Percentiles rank a stretch among this genome's conserved stretches.
Conservation (phyloP, 208 protist genomes). For the Strigomonas oncopelti region DNA sequence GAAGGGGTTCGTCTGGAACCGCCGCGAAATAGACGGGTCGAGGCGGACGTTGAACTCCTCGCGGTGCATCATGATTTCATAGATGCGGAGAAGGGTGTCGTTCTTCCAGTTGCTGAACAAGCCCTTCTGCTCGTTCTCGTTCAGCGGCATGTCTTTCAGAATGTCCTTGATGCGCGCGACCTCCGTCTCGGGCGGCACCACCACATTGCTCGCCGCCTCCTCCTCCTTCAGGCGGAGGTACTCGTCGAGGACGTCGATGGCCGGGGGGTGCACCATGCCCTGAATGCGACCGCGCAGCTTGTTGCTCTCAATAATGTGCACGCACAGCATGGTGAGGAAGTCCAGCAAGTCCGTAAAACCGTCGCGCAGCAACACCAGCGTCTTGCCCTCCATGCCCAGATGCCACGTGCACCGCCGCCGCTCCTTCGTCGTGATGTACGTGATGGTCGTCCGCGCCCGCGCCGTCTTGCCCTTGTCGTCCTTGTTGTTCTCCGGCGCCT, state of each 20-base stretch:
- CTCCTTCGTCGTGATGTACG: conserved; percentile 76
- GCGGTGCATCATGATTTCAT: conserved; percentile 89
- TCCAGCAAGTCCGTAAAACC: conserved; percentile 86
- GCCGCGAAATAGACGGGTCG: conserved; percentile 72
- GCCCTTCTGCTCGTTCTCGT: conserved; percentile 55
- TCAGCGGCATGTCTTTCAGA: conserved; percentile 62
- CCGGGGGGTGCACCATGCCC: conserved; percentile 78
- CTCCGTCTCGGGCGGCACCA: conserved; percentile 36
- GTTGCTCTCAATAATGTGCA: conserved; percentile 88
- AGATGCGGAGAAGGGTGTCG: conserved; percentile 66
- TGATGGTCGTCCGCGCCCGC: conserved; percentile 41
- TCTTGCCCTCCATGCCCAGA: conserved; percentile 84
- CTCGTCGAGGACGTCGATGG: conserved; percentile 77
- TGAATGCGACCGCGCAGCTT: conserved; percentile 81
- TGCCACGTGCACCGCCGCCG: conserved; percentile 85
- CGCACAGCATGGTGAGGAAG: conserved; percentile 85
- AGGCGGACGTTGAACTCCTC: conserved; percentile 87
- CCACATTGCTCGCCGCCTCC: conserved; percentile 27
- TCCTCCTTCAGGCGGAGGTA: conserved; percentile 58
- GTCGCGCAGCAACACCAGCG: conserved; percentile 81
- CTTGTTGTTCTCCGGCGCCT: conserved; percentile 8
- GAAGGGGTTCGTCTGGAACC: conserved; percentile 80
- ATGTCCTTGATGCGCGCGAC: conserved; percentile 44
- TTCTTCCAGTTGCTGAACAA: conserved; percentile 65
- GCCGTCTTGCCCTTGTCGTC: conserved; percentile 19